phyloP scores from a whole-genome alignment of 2,329 filamentous ascomycete species.

The Dothiorella sarmentorum region DNA sequence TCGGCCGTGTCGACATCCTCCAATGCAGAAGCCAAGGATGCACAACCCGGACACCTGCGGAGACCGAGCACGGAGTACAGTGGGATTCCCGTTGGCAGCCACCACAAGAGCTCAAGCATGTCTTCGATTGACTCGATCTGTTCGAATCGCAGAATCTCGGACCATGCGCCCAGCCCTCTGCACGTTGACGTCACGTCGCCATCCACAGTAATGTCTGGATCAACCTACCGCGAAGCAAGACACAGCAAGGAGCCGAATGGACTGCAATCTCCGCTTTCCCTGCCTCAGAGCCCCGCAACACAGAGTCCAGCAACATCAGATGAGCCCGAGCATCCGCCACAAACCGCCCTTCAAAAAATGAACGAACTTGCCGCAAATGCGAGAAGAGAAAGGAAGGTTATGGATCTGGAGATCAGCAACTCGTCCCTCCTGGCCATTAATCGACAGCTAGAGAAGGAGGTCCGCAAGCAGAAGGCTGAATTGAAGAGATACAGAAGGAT shows the following conservation, averaged over 20 bases:
- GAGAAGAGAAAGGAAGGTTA: constrained; percentile 85
- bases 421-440: constrained; percentile 95
- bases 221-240: neutral
- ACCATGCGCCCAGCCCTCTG: constrained; percentile 31
- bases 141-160: constrained; percentile 17
- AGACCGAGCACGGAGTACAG: constrained; percentile 34
- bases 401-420: constrained; percentile 95
- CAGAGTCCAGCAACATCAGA: constrained; percentile 29
- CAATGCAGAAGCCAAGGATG: constrained; percentile 7
- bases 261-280: constrained; percentile 24
- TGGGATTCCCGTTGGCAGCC: constrained; percentile 28
- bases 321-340: constrained; percentile 22
- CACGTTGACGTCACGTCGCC: constrained; percentile 22
- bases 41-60: constrained; percentile 21
- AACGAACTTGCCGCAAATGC: constrained; percentile 84
- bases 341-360: constrained; percentile 54
- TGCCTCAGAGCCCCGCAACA: constrained; percentile 58
- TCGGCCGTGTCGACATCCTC: constrained; percentile 24
- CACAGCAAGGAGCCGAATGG: constrained; percentile 2
- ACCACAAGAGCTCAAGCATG: constrained; percentile 41
- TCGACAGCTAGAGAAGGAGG: constrained; percentile 81
- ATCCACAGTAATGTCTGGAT: constrained; percentile 12
- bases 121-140: constrained; percentile 44
- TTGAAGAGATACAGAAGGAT: constrained; percentile 81
- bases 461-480: constrained; percentile 87